phyloP scores from a whole-genome alignment of 2,329 filamentous ascomycete species.

The Exophiala sideris region DNA sequence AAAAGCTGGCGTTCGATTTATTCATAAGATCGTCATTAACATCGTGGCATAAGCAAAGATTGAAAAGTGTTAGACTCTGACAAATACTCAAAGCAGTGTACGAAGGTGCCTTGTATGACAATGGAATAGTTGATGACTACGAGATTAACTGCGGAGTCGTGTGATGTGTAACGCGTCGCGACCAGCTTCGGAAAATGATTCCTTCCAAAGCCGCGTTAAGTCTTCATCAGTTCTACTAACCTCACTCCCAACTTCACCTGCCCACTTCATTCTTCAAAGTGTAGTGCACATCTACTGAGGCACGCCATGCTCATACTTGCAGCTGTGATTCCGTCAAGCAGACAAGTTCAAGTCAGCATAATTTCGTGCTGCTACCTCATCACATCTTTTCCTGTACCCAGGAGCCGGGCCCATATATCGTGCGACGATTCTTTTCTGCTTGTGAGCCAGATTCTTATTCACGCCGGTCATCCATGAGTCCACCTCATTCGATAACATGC shows the following conservation, averaged over 20 bases:
- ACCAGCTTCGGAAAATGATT: too few relatives aligned
- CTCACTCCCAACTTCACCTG: too few relatives aligned
- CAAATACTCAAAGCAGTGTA: not conserved
- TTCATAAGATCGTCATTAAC: constrained; percentile 6
- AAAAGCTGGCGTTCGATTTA: constrained; percentile 17
- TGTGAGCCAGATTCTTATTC: constrained; percentile 49
- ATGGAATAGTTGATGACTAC: too few relatives aligned
- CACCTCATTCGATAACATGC: constrained; percentile 46
- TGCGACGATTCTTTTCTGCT: constrained; percentile 46
- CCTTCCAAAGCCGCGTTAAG: too few relatives aligned
- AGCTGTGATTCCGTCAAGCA: not conserved
- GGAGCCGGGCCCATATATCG: constrained; percentile 36
- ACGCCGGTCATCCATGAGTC: constrained; percentile 57
- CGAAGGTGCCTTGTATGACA: too few relatives aligned
- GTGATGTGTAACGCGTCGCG: too few relatives aligned
- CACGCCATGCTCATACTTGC: not conserved
- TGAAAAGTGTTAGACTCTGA: not conserved
- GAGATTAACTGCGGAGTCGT: too few relatives aligned
- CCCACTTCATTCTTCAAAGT: too few relatives aligned
- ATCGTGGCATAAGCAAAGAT: not conserved
- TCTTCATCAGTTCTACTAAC: too few relatives aligned
- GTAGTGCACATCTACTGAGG: not conserved
- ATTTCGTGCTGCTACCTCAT: not conserved
- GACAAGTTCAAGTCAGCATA: not conserved
- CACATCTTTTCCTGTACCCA: constrained; percentile 2